Base-by-base conservation (phyloP, 176 grass and related monocot genomes). In the Thinopyrum elongatum region DNA sequence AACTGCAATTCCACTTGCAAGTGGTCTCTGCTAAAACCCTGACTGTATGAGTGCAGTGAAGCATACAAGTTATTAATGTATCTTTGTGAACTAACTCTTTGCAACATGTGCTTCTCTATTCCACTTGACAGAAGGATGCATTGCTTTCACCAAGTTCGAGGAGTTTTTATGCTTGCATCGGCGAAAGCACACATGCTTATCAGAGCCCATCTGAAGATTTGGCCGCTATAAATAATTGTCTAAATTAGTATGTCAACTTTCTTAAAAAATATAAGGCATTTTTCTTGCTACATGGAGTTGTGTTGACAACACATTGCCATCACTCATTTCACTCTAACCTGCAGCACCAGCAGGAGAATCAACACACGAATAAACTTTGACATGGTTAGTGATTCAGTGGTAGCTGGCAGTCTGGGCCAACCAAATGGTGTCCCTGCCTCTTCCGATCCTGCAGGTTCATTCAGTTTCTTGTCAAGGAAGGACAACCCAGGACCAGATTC, bases 121-220 rank as follows among this genome's bases (percentile, higher is more conserved):
- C 73, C 60, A 80, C 55, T 55, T 57, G 12, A 85, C 90, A 96
- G 97, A 92, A 91, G 92, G 97, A 99, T 82, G 83, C 74, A 13
- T 80, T 99, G 29, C 84, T 99, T 65, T 91, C 97, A 42, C 92
- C 97, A 83, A 96, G 97, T 86, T 94, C 90, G 3, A 89, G 90
- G 80, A 99, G 97, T 86, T 94, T 91, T 82, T 99, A 99, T 88
- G 97, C 94, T 47, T 99, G 94, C 82, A 88, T 99, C 23, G 94
- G 97, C 29, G 97, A 99, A 89, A 94, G 97, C 90, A 96, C 97
- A 34, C 94, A 89, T 77, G 84, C 88, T 82, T 96, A 92, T 76
- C 92, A 91, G 79, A 94, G 94, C 72, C 92, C 92, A 55, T 93
- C 94, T 5, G 96, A 92, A 69, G 97, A 99, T 90, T 86, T 99